Evolutionary conservation across 441 rosid genomes (phyloP).

Genomic region (Populus hybrid): DNA sequence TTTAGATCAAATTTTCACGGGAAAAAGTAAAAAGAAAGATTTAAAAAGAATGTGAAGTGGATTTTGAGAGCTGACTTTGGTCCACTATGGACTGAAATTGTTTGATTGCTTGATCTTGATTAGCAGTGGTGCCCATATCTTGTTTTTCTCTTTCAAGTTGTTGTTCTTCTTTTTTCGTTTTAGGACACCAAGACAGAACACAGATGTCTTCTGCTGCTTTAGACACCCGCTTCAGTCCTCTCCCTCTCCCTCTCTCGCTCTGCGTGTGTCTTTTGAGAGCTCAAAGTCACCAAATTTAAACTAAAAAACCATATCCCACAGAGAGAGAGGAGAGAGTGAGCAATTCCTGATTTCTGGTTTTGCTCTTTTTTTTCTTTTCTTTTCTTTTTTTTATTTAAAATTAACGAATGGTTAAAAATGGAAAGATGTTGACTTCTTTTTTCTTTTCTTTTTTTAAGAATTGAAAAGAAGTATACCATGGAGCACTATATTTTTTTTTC

Average conservation of each 20-base stretch:
- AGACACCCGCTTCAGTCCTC: not conserved
- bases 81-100: conserved; percentile 66
- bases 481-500: too few relatives aligned
- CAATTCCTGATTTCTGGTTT: too few relatives aligned
- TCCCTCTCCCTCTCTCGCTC: too few relatives aligned
- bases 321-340: too few relatives aligned
- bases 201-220: not conserved
- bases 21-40: conserved; percentile 12
- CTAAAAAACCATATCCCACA: not conserved
- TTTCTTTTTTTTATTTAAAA: too few relatives aligned
- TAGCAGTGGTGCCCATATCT: conserved; percentile 40
- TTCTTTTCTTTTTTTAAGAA: too few relatives aligned
- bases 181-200: not conserved
- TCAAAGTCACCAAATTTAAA: not conserved
- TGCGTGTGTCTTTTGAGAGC: not conserved
- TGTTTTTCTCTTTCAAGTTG: conserved; percentile 2
- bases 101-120: conserved; percentile 61
- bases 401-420: too few relatives aligned
- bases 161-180: not conserved
- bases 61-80: conserved; percentile 48
- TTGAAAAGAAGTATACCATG: too few relatives aligned
- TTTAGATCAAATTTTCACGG: conserved; percentile 6
- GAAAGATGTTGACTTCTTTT: not conserved
- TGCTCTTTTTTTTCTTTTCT: too few relatives aligned
- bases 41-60: not conserved